Evolutionary conservation across 805 yeast genomes (phyloP).

Genomic region (Kluyveromyces nonfermentans): DNA sequence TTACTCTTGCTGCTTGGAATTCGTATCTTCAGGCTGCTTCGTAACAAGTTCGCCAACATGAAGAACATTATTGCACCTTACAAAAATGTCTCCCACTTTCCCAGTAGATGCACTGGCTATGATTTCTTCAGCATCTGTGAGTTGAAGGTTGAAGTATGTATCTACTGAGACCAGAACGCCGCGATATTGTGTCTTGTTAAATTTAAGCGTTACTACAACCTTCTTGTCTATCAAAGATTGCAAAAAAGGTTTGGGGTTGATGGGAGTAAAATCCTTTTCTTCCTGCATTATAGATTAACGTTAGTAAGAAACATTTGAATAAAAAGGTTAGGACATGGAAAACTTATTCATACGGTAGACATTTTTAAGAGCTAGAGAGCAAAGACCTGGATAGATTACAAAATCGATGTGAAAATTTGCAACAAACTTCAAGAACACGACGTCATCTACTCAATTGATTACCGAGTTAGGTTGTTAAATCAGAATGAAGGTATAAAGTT

Average conservation of each 20-base stretch:
- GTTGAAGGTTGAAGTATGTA: conserved; percentile 83
- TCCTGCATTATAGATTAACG: not conserved
- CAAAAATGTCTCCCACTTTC: conserved; percentile 65
- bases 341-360: not conserved
- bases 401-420: too few species aligned
- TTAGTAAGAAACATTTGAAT: not conserved
- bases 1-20: not conserved
- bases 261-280: conserved; percentile 38
- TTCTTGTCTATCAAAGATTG: conserved; percentile 61
- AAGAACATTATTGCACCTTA: conserved; percentile 85
- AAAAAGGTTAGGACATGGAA: not conserved
- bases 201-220: conserved; percentile 75
- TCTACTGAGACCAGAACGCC: conserved; percentile 77
- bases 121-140: conserved; percentile 51
- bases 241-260: conserved; percentile 86
- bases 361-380: not conserved
- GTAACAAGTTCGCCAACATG: conserved; percentile 44
- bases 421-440: too few species aligned
- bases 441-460: too few species aligned
- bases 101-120: conserved; percentile 41
- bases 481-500: too few species aligned
- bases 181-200: conserved; percentile 81
- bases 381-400: too few species aligned
- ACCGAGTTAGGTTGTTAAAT: too few species aligned
- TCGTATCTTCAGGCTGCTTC: not conserved